Evolutionary conservation across 768 basidiomycete genomes (phyloP).

Genomic region (Lactifluus echinatus): DNA sequence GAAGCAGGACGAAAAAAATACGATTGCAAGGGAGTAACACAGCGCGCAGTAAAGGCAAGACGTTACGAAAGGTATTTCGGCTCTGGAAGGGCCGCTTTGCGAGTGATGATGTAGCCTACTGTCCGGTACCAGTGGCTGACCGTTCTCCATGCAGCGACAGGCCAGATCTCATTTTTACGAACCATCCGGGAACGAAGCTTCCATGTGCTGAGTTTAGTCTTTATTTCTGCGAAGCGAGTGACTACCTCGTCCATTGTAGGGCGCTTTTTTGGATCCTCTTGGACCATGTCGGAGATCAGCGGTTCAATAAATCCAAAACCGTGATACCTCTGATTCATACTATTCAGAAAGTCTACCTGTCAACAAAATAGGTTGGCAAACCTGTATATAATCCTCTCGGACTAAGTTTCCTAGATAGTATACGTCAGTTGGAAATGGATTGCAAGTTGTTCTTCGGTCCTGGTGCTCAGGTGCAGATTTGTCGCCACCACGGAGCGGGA

Average conservation of each 20-base stretch:
- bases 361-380: background rate
- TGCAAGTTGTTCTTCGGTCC: background rate
- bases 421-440: slow-evolving; percentile 25
- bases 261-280: slow-evolving; percentile 28
- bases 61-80: background rate
- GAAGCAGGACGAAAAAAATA: no score
- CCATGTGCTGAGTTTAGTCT: background rate
- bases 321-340: slow-evolving; percentile 1
- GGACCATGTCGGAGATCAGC: slow-evolving; percentile 28
- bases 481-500: slow-evolving; percentile 22
- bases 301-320: slow-evolving; percentile 8
- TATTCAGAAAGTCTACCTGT: background rate
- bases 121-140: slow-evolving; percentile 6
- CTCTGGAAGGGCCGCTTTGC: slow-evolving; percentile 11
- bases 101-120: background rate
- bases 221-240: background rate
- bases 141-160: background rate
- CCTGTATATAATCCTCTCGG: slow-evolving; percentile 13
- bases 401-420: slow-evolving; percentile 24
- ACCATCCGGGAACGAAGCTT: slow-evolving; percentile 13
- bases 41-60: background rate
- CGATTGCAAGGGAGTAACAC: background rate
- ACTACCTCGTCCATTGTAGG: slow-evolving; percentile 22
- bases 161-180: slow-evolving; percentile 6
- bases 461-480: slow-evolving; percentile 24